These are phyloP conservation scores for Claviceps pazoutovae DNA, from an alignment of 2,329 filamentous ascomycete genomes.

Conservation along the genomic window DNA sequence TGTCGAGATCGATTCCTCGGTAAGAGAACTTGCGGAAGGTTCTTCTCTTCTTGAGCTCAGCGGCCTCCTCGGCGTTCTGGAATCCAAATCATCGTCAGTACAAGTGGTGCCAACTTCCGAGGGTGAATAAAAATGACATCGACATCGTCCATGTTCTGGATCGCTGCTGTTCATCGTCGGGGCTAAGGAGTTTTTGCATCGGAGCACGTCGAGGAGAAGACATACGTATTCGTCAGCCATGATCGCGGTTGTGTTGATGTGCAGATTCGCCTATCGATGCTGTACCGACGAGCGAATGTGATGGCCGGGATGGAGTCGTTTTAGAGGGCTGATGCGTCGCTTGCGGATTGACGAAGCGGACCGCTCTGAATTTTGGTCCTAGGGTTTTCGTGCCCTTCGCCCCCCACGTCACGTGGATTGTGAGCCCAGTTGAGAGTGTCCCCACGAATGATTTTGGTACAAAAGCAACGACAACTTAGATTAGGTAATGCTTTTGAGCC, in stretches of 20 bases:
- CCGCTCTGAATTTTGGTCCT: constrained; percentile 21
- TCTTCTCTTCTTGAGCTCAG: constrained; percentile 99
- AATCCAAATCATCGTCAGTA: constrained; percentile 16
- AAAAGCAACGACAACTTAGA: neutral
- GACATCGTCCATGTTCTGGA: neutral
- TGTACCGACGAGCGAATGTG: constrained; percentile 29
- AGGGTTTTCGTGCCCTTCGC: constrained; percentile 29
- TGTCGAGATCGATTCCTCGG: constrained; percentile 98
- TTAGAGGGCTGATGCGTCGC: constrained; percentile 16
- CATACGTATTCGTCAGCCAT: constrained; percentile 92
- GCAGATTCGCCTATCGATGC: constrained; percentile 30
- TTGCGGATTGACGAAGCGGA: constrained; percentile 16
- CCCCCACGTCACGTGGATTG: constrained; percentile 18
- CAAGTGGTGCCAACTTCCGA: neutral
- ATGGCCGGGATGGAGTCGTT: constrained; percentile 24
- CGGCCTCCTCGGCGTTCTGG: constrained; percentile 94
- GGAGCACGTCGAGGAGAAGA: constrained; percentile 22
- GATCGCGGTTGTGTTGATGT: constrained; percentile 34
- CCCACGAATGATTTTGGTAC: neutral
- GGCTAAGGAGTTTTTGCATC: constrained; percentile 14
- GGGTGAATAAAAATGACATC: neutral
- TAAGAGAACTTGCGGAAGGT: constrained; percentile 99
- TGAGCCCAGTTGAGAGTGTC: neutral
- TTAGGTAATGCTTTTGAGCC: neutral
- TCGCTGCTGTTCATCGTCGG: constrained; percentile 6